Conservation (phyloP, 352 stramenopile species). For the Phytophthora lateralis region DNA sequence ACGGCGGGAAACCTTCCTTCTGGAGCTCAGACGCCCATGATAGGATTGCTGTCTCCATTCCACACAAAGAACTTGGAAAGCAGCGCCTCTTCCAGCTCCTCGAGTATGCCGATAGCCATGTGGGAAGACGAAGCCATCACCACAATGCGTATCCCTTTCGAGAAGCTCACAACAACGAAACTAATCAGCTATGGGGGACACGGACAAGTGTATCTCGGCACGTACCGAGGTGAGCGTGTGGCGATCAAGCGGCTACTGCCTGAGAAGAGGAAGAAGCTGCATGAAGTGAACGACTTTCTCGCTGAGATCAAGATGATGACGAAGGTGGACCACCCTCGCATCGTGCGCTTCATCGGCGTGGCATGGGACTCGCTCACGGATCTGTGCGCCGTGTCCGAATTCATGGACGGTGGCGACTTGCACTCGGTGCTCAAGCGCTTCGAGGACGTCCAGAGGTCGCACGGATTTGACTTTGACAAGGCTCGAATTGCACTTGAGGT, state of each 20-base stretch:
- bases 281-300: constrained; percentile 60
- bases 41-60: constrained; percentile 5
- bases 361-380: constrained; percentile 57
- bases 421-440: constrained; percentile 41
- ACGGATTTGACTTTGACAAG: constrained; percentile 49
- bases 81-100: constrained; percentile 4
- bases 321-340: constrained; percentile 54
- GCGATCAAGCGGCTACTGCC: constrained; percentile 58
- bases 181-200: constrained; percentile 44
- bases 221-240: constrained; percentile 47
- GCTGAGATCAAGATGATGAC: constrained; percentile 65
- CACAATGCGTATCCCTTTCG: constrained; percentile 34
- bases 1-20: constrained; percentile 4
- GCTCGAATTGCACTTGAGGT: constrained; percentile 45
- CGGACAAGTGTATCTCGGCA: constrained; percentile 44
- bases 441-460: constrained; percentile 29
- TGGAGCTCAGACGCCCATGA: background rate
- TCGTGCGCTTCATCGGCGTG: constrained; percentile 66
- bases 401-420: constrained; percentile 57
- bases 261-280: constrained; percentile 44
- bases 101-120: background rate
- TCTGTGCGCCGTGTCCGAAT: constrained; percentile 57
- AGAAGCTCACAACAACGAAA: constrained; percentile 31
- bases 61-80: constrained; percentile 12
- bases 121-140: constrained; percentile 37